Conservation (phyloP, 2,329 filamentous ascomycete genomes). For the Aspergillus versicolor region DNA sequence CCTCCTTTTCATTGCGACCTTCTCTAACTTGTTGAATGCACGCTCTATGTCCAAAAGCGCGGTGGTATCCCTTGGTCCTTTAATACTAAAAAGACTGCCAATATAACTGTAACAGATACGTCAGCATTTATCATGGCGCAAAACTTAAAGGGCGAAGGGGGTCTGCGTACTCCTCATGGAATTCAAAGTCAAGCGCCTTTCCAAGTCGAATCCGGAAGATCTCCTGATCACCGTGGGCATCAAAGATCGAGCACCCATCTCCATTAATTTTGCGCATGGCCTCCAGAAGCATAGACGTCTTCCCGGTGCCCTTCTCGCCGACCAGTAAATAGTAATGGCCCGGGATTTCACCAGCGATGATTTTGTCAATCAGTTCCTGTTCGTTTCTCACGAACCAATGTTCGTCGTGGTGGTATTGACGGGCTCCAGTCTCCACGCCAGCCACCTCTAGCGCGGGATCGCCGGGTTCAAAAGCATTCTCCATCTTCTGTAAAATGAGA, state of each 20-base stretch:
- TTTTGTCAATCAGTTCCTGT: constrained; percentile 77
- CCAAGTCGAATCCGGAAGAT: constrained; percentile 92
- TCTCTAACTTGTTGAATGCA: constrained; percentile 96
- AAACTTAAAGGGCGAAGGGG: background rate
- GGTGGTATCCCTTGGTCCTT: constrained; percentile 86
- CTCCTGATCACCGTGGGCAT: constrained; percentile 91
- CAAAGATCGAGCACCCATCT: constrained; percentile 89
- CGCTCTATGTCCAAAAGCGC: constrained; percentile 93
- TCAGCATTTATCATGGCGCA: constrained; percentile 12
- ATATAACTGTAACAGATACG: constrained; percentile 53
- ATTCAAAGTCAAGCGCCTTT: constrained; percentile 94
- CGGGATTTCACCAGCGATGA: constrained; percentile 68
- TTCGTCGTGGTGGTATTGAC: constrained; percentile 46
- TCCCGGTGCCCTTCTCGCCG: constrained; percentile 94
- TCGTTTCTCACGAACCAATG: constrained; percentile 85
- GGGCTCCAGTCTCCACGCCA: constrained; percentile 47
- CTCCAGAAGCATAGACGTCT: constrained; percentile 94
- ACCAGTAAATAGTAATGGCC: constrained; percentile 92
- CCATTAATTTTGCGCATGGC: constrained; percentile 92
- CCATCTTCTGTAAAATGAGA: constrained; percentile 88
- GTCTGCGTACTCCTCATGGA: constrained; percentile 79
- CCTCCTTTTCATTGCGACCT: constrained; percentile 73
- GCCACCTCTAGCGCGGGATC: constrained; percentile 86
- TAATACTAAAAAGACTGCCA: constrained; percentile 90
- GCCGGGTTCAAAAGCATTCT: constrained; percentile 84